Conservation (phyloP, 176 grass and related monocot genomes). For the Oryza brachyantha region DNA sequence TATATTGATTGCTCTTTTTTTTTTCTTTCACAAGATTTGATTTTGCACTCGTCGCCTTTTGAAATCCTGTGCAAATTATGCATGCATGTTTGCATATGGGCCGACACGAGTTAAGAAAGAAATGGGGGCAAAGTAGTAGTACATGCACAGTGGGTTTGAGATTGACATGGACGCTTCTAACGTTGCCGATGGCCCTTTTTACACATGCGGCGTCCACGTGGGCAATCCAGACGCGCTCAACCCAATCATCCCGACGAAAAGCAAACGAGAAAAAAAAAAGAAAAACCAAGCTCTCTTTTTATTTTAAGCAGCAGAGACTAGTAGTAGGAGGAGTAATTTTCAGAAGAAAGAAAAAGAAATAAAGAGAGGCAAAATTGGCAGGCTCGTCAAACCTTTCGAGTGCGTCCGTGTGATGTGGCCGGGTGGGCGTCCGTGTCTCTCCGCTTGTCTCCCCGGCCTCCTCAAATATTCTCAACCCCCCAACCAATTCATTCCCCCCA, state of each 20-base stretch:
- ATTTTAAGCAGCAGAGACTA: slow-evolving; percentile 20
- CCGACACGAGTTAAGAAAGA: neutral
- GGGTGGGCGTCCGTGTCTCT: slow-evolving; percentile 33
- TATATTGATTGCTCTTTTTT: neutral
- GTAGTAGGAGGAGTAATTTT: neutral
- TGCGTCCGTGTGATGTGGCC: slow-evolving; percentile 26
- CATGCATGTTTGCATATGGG: neutral
- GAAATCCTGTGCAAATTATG: neutral
- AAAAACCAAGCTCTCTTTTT: too few relatives aligned
- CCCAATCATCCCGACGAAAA: slow-evolving; percentile 26
- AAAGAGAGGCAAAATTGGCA: neutral
- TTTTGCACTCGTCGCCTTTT: neutral
- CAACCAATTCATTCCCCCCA: slow-evolving; percentile 61
- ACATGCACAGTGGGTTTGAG: neutral
- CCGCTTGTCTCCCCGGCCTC: slow-evolving; percentile 19
- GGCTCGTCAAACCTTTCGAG: neutral
- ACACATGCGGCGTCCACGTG: slow-evolving; percentile 46
- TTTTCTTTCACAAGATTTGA: too few relatives aligned
- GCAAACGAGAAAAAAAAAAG: too few relatives aligned
- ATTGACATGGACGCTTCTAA: neutral
- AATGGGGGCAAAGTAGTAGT: neutral
- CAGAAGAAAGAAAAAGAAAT: neutral
- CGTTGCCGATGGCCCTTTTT: slow-evolving; percentile 9
- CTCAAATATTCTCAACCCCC: slow-evolving; percentile 59
- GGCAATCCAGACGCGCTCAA: neutral